A percentile compares a stretch with the other conserved stretches of the same genome.
Evolutionary conservation across 306 rosid species (phyloP).

Genomic region (Trichosanthes truncata): DNA sequence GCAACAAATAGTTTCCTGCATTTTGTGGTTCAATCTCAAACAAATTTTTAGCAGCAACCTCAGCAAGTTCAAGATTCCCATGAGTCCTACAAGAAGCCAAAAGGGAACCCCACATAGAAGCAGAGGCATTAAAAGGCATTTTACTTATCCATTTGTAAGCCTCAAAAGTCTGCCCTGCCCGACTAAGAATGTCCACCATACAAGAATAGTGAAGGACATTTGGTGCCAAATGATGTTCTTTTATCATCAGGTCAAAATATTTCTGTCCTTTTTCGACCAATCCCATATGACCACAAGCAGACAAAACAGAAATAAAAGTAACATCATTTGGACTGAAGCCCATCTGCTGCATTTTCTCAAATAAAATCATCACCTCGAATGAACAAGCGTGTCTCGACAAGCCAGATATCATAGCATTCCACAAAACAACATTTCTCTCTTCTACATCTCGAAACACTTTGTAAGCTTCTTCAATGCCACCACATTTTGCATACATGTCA

Average conservation of each 20-base stretch:
- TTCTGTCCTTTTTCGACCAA: conserved; percentile 52
- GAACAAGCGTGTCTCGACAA: conserved; percentile 62
- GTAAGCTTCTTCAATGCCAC: conserved; percentile 62
- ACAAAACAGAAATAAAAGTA: conserved; percentile 49
- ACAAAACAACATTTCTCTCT: conserved; percentile 43
- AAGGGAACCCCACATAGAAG: conserved; percentile 87
- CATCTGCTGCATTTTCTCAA: conserved; percentile 82
- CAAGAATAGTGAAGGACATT: conserved; percentile 63
- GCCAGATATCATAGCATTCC: conserved; percentile 82
- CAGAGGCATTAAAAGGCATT: conserved; percentile 55
- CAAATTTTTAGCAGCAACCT: conserved; percentile 62
- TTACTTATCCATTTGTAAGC: conserved; percentile 47
- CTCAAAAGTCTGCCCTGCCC: conserved; percentile 48
- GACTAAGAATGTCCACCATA: conserved; percentile 71
- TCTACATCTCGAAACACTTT: conserved; percentile 41
- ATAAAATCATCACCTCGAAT: conserved; percentile 54
- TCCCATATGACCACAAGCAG: conserved; percentile 79
- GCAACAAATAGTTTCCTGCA: conserved; percentile 79
- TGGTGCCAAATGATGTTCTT: conserved; percentile 49
- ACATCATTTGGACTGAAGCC: conserved; percentile 62
- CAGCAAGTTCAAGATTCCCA: conserved; percentile 56
- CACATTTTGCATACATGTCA: conserved; percentile 88
- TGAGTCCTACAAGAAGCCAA: conserved; percentile 65
- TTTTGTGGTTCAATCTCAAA: conserved; percentile 68
- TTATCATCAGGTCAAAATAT: conserved; percentile 54